A percentile compares a stretch with the other conserved stretches of the same genome.
Evolutionary conservation across 768 basidiomycete species (phyloP).

Genomic region (Hericium rajendrae): DNA sequence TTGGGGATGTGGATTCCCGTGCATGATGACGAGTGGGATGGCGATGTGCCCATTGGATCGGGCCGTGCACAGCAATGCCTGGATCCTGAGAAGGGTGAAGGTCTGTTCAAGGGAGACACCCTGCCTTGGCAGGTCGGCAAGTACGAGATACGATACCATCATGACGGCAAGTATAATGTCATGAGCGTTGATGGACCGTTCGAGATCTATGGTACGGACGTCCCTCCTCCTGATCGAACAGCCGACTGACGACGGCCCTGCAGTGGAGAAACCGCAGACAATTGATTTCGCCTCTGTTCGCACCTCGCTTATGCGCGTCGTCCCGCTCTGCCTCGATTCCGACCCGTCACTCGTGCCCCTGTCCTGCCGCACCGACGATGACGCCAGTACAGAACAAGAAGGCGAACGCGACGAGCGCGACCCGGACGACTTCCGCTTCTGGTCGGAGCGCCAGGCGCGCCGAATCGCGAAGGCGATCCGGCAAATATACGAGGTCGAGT

Average conservation of each 20-base stretch:
- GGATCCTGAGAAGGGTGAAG: constrained; percentile 48
- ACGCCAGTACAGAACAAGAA: constrained; percentile 12
- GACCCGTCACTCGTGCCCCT: constrained; percentile 73
- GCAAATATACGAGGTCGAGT: constrained; percentile 81
- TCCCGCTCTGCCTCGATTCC: constrained; percentile 79
- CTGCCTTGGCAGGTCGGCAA: constrained; percentile 80
- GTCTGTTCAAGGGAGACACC: constrained; percentile 68
- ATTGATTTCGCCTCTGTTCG: constrained; percentile 61
- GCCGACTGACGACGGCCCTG: constrained; percentile 3
- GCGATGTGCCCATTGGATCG: constrained; percentile 57
- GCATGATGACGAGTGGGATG: constrained; percentile 89
- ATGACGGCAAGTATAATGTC: constrained; percentile 96
- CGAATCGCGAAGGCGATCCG: constrained; percentile 74
- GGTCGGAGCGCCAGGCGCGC: constrained; percentile 84
- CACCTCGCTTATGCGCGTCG: constrained; percentile 59
- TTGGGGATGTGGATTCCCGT: constrained; percentile 92
- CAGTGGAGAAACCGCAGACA: constrained; percentile 62
- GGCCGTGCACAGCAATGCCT: constrained; percentile 24
- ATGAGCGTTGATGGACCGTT: constrained; percentile 79
- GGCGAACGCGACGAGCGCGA: constrained; percentile 41
- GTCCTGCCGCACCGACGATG: constrained; percentile 32
- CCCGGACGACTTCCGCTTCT: constrained; percentile 91
- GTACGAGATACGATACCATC: constrained; percentile 94
- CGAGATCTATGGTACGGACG: constrained; percentile 73
- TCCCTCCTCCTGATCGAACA: neutral